phyloP scores from a whole-genome alignment of 257 asterid genomes.

The Handroanthus guayacan region DNA sequence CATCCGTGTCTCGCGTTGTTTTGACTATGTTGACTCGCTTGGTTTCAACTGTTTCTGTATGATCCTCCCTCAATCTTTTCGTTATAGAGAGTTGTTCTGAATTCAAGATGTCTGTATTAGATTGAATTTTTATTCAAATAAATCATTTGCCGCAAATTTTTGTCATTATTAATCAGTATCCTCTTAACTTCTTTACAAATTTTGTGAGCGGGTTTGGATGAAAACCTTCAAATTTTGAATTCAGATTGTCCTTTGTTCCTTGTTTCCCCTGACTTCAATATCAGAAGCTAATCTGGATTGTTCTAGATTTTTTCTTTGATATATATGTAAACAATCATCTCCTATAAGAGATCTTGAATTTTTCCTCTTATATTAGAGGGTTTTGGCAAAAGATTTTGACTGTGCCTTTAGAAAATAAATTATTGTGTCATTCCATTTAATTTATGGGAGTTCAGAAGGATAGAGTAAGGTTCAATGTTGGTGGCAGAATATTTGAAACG shows the following conservation, averaged over 20 bases:
- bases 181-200: background rate
- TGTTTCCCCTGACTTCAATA: background rate
- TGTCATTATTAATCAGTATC: background rate
- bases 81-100: background rate
- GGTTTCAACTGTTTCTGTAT: conserved; percentile 4
- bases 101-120: conserved; percentile 24
- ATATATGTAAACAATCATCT: background rate
- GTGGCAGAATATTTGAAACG: conserved; percentile 82
- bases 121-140: background rate
- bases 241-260: background rate
- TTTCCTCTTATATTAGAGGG: background rate
- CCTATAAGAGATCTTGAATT: conserved; percentile 18
- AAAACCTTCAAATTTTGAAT: conserved; percentile 10
- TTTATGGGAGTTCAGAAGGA: conserved; percentile 89
- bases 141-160: background rate
- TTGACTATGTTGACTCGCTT: conserved; percentile 26
- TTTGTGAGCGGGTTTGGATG: conserved; percentile 10
- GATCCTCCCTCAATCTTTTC: conserved; percentile 32
- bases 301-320: background rate
- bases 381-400: background rate
- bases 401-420: background rate
- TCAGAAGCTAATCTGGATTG: background rate
- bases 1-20: conserved; percentile 17
- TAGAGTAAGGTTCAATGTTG: conserved; percentile 75
- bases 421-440: background rate